phyloP scores from a whole-genome alignment of 257 asterid species.

The Avicennia marina region DNA sequence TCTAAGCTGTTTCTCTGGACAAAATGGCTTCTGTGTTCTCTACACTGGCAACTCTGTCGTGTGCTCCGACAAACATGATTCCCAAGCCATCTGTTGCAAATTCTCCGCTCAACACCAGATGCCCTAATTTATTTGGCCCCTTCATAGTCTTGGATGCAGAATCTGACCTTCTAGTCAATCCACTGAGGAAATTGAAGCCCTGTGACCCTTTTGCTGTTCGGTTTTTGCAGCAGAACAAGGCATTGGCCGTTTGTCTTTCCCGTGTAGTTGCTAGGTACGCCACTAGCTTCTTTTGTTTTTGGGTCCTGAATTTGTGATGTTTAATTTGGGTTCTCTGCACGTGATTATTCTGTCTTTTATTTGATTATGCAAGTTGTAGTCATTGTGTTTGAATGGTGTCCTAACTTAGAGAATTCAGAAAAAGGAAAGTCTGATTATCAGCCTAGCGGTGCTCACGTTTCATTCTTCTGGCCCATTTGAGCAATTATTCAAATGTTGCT shows the following conservation, averaged over 20 bases:
- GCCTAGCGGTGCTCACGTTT: neutral
- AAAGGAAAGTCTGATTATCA: neutral
- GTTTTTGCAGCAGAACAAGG: slow-evolving; percentile 19
- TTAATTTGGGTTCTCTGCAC: neutral
- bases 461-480: neutral
- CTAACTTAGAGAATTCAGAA: neutral
- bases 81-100: slow-evolving; percentile 23
- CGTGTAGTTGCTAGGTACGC: slow-evolving; percentile 29
- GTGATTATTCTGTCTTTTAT: neutral
- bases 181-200: slow-evolving; percentile 30
- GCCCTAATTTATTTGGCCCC: slow-evolving; percentile 9
- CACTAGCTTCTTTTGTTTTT: neutral
- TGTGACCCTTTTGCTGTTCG: too few relatives aligned
- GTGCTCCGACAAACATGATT: slow-evolving; percentile 16
- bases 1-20: slow-evolving; percentile 21
- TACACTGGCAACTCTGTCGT: slow-evolving; percentile 17
- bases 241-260: slow-evolving; percentile 27
- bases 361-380: neutral
- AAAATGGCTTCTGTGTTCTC: slow-evolving; percentile 30
- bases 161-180: slow-evolving; percentile 18
- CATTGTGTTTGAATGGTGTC: neutral
- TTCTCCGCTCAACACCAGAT: slow-evolving; percentile 15
- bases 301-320: neutral
- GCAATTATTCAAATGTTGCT: neutral
- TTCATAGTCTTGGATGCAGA: slow-evolving; percentile 18